These are phyloP conservation scores for Fragilaria crotonensis DNA, from an alignment of 108 stramenopile species.

Conservation along the genomic window DNA sequence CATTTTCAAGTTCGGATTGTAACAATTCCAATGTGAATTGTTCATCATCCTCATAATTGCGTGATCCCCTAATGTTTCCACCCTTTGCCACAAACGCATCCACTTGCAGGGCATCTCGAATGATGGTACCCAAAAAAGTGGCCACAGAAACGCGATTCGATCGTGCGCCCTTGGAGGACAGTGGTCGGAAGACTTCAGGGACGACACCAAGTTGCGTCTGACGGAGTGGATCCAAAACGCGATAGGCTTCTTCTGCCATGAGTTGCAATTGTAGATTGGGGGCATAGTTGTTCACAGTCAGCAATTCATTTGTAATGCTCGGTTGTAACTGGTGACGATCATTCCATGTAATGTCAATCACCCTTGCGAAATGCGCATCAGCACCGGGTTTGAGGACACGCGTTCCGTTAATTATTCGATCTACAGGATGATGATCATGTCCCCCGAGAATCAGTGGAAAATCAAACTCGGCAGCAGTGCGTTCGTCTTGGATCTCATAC, in stretches of 20 bases:
- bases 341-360: conserved; percentile 21
- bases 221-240: not conserved
- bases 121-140: conserved; percentile 1
- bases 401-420: conserved; percentile 17
- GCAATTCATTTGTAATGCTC: not conserved
- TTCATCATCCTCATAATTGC: conserved; percentile 12
- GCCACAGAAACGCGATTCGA: conserved; percentile 5
- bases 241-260: not conserved
- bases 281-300: not conserved
- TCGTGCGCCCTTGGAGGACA: conserved; percentile 6
- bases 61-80: conserved; percentile 8
- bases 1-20: conserved; percentile 9
- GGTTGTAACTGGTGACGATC: not conserved
- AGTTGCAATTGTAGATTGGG: not conserved
- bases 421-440: conserved; percentile 27
- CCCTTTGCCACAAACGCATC: conserved; percentile 11
- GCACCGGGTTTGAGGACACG: conserved; percentile 17
- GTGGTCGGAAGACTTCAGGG: conserved; percentile 1
- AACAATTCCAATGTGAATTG: conserved; percentile 13
- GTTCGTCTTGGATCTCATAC: conserved; percentile 13
- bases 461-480: conserved; percentile 13
- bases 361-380: conserved; percentile 15
- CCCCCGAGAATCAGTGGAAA: conserved; percentile 22
- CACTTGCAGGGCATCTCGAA: not conserved
- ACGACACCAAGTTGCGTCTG: conserved; percentile 1